Evolutionary conservation across 768 basidiomycete genomes (phyloP).

Genomic region (Lentinus tigrinus): DNA sequence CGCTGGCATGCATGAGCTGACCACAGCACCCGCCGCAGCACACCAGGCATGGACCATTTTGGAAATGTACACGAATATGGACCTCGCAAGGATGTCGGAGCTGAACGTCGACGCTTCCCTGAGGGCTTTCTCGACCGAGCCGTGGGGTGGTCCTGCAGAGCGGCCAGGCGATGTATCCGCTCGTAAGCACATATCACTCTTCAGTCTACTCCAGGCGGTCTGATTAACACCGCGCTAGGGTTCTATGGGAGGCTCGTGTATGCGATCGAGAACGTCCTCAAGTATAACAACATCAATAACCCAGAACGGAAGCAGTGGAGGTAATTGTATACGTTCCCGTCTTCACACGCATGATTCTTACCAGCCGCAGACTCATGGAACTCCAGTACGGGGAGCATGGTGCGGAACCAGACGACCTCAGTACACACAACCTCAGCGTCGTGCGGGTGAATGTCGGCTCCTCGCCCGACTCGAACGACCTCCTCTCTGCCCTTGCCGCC

Average conservation of each 20-base stretch:
- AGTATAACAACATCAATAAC: conserved; percentile 9
- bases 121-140: conserved; percentile 42
- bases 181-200: conserved; percentile 28
- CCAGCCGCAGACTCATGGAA: conserved; percentile 46
- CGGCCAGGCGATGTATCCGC: conserved; percentile 42
- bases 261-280: conserved; percentile 41
- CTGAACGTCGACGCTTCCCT: conserved; percentile 54
- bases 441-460: conserved; percentile 52
- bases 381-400: conserved; percentile 54
- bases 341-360: conserved; percentile 13
- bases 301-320: conserved; percentile 27
- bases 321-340: conserved; percentile 17
- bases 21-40: conserved; percentile 31
- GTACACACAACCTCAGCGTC: conserved; percentile 38
- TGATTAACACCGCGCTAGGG: conserved; percentile 31
- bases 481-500: conserved; percentile 54
- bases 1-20: neutral
- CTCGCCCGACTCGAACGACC: conserved; percentile 47
- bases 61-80: conserved; percentile 70
- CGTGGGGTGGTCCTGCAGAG: conserved; percentile 35
- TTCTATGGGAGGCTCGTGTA: conserved; percentile 45
- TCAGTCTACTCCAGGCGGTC: neutral
- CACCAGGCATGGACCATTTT: conserved; percentile 54
- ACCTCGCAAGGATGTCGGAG: conserved; percentile 57
- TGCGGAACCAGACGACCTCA: conserved; percentile 29